A percentile compares a stretch with the other conserved stretches of the same genome.
These are phyloP conservation scores for Silybum marianum DNA, from an alignment of 129 eudicot genomes.

Conservation along the genomic window DNA sequence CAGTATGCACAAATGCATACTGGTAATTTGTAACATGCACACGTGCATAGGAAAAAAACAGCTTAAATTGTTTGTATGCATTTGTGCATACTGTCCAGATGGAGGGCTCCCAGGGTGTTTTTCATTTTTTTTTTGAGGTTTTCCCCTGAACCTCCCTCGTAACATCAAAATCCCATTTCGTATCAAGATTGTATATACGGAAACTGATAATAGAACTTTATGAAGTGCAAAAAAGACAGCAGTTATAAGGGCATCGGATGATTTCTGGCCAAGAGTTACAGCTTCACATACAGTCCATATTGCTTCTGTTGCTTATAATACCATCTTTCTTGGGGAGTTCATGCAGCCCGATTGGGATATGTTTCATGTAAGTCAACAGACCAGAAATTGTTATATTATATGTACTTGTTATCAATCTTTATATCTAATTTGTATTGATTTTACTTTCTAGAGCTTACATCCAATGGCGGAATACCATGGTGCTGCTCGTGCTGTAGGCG, in stretches of 20 bases:
- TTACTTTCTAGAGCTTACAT: slow-evolving; percentile 64
- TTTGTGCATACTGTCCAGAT: too few relatives aligned
- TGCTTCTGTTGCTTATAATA: slow-evolving; percentile 91
- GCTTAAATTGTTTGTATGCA: too few relatives aligned
- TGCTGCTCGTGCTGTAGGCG: slow-evolving; percentile 97
- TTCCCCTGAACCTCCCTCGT: too few relatives aligned
- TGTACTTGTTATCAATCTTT: neutral
- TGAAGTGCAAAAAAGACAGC: slow-evolving; percentile 69
- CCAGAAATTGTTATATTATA: neutral
- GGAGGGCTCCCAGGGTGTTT: too few relatives aligned
- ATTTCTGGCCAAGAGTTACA: slow-evolving; percentile 88
- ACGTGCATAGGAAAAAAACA: too few relatives aligned
- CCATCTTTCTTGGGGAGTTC: slow-evolving; percentile 84
- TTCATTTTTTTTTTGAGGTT: too few relatives aligned
- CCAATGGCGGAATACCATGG: slow-evolving; percentile 97
- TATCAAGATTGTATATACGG: neutral
- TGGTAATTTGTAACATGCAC: too few relatives aligned
- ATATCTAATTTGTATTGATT: slow-evolving; percentile 17
- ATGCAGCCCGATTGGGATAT: slow-evolving; percentile 99
- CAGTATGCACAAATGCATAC: too few relatives aligned
- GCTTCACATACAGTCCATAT: slow-evolving; percentile 97
- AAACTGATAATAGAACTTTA: slow-evolving; percentile 10
- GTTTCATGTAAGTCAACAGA: slow-evolving; percentile 74
- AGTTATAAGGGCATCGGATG: slow-evolving; percentile 93
- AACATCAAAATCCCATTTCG: neutral